Base-by-base conservation (phyloP, 1,284 basidiomycete genomes). In the Vanrija humicola region DNA sequence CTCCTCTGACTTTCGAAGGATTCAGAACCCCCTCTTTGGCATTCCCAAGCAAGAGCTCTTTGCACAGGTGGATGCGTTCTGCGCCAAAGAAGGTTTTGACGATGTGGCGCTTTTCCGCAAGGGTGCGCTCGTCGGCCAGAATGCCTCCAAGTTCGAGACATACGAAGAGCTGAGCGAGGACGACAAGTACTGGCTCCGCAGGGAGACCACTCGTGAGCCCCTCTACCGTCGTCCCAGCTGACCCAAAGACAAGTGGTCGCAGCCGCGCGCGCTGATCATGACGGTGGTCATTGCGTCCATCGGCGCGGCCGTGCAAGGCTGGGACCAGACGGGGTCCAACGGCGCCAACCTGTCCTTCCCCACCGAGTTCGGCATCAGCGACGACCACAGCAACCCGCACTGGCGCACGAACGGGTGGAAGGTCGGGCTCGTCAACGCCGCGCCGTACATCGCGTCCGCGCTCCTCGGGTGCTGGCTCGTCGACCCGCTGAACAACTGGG, bases 311-410 rank as follows among this genome's bases (percentile, higher is more conserved):
- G 65, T 66, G 6, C 66, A 67, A 40, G 65, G 68, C 2, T 74
- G 73, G 72, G 73, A 74, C 62, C 70, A 74, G 60, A 74, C 72
- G 14, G 72, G 72, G 23, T 69, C 69, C 0, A 74, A 74, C 63
- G 72, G 69, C 44, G 87, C 86, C 40, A 85, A 88, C 67, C 78
- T 88, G 21, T 83, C 85, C 68, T 88, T 84, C 70, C 83, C 86
- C 0, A 26, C 62, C 1, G 83, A 86, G 65, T 86, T 89, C 61
- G 81, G 82, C 49, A 85, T 89, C 12, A 29, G 45, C 29, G 39
- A 45, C 3, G 15, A 29, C 47, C 58, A 48, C 26, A 43, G 44
- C 3, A 62, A 71, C 43, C 61, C 52, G 16, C 66, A 72, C 45
- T 74, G 77, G 21, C 6, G 10, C 7, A 28, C 10, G 28, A 81